These are phyloP conservation scores for Boletus sp. DNA, from an alignment of 768 basidiomycete genomes.

Conservation along the genomic window DNA sequence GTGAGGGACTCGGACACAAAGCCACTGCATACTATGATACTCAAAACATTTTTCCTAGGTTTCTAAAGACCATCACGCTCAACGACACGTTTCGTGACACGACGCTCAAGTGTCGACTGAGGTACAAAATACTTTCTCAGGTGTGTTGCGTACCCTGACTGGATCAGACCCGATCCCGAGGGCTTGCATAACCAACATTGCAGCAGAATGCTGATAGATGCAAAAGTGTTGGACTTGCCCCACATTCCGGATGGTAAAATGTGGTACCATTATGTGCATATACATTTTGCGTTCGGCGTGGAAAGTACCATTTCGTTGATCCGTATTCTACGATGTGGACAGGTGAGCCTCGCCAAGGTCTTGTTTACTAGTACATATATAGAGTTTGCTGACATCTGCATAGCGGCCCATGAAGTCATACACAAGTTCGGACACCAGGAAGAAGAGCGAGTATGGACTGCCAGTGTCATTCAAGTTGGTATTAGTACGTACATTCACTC, in stretches of 20 bases:
- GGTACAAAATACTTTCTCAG: constrained; percentile 38
- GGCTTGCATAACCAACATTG: constrained; percentile 3
- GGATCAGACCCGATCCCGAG: neutral
- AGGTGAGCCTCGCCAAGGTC: constrained; percentile 17
- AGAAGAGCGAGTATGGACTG: no score
- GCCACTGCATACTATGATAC: no score
- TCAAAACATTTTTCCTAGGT: constrained; percentile 36
- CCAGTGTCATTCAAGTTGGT: no score
- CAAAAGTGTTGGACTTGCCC: constrained; percentile 33
- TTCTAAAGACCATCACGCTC: constrained; percentile 28
- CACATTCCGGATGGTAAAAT: constrained; percentile 33
- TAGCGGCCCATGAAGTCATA: neutral
- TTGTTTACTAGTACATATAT: constrained; percentile 20
- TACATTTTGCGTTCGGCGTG: neutral
- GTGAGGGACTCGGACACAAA: constrained; percentile 5
- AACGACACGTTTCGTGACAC: constrained; percentile 16
- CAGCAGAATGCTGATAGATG: constrained; percentile 28
- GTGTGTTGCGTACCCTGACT: constrained; percentile 29
- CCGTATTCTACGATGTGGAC: neutral
- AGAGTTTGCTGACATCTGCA: constrained; percentile 13
- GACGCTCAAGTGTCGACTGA: constrained; percentile 25
- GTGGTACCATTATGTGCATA: constrained; percentile 35
- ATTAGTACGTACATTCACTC: no score
- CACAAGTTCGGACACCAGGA: no score
- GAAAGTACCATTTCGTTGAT: neutral